A percentile compares a stretch with the other conserved stretches of the same genome.
Conservation (phyloP, 495 filamentous ascomycete genomes). For the Aspergillus campestris region DNA sequence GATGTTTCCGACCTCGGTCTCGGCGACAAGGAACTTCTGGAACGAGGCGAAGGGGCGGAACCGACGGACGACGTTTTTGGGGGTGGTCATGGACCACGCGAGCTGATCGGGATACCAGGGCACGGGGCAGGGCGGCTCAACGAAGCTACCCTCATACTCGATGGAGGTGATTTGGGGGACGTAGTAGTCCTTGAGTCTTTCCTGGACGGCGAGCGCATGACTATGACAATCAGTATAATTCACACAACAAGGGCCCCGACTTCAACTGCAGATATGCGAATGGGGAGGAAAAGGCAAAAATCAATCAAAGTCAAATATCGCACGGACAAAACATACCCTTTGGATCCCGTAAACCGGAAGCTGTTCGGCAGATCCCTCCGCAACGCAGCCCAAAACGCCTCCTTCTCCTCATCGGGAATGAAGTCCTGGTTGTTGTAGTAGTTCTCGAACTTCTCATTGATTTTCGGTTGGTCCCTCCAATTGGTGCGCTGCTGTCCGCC, state of each 20-base stretch:
- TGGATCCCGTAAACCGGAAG: slow-evolving; percentile 92
- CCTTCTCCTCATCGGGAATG: slow-evolving; percentile 61
- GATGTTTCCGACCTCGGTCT: slow-evolving; percentile 95
- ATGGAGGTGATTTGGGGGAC: slow-evolving; percentile 83
- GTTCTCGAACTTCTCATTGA: slow-evolving; percentile 68
- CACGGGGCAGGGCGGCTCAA: slow-evolving; percentile 72
- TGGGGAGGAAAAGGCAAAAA: slow-evolving; percentile 1
- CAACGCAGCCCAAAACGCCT: slow-evolving; percentile 74
- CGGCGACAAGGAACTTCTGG: slow-evolving; percentile 96
- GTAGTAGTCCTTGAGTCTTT: slow-evolving; percentile 76
- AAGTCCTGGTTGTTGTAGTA: slow-evolving; percentile 76
- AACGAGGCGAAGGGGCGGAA: slow-evolving; percentile 89
- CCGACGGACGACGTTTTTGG: slow-evolving; percentile 84
- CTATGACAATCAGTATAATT: slow-evolving; percentile 22
- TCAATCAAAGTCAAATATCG: too few relatives aligned
- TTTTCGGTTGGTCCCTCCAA: slow-evolving; percentile 54
- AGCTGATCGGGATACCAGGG: slow-evolving; percentile 89
- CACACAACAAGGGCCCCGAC: not conserved
- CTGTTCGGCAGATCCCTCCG: slow-evolving; percentile 83
- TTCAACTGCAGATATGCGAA: not conserved
- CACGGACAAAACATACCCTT: slow-evolving; percentile 46
- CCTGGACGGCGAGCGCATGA: slow-evolving; percentile 80
- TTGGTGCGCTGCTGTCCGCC: slow-evolving; percentile 20
- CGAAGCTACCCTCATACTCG: slow-evolving; percentile 64
- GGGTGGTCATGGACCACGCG: slow-evolving; percentile 93